Evolutionary conservation across 2,329 filamentous ascomycete genomes (phyloP), one percentile per base, ranked within the genome.

Genomic region (Tolypocladium cylindrosporum): DNA sequence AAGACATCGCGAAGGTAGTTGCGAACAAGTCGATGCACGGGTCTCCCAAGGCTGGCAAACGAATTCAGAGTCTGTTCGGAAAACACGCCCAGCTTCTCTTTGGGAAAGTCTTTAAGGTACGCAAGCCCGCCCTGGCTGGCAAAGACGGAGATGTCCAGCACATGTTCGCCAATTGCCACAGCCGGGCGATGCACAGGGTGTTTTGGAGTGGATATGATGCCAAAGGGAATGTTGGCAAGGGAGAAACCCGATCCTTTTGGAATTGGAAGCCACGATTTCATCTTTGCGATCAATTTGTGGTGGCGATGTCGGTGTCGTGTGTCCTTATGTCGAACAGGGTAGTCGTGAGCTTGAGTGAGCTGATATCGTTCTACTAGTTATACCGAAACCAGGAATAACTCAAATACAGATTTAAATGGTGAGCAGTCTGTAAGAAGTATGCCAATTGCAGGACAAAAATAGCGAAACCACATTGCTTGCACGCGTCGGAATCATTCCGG

Each of bases 161-260:
- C 88, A 70, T 89, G 76, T 36, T 86, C 80, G 54, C 89, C 90
- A 64, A 94, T 88, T 9, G 88, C 88, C 59, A 89, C 74, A 19
- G 88, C 89, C 10, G 85, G 80, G 34, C 85, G 85, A 1, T 79
- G 87, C 37, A 77, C 77, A 9, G 77, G 65, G 59, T 82, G 77
- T 6, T 76, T 71, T 2, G 77, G 62, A 0, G 87, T 87, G 34
- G 85, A 87, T 68, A 94, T 90, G 74, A 94, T 85, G 66, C 90
- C 90, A 67, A 93, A 93, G 1, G 90, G 90, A 57, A 94, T 87
- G 69, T 94, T 94, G 66, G 86, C 84, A 54, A 93, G 75, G 7
- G 89, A 90, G 73, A 91, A 92, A 64, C 63, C 61, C 10, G 64
- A 66, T 34, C 61, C 62, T 9, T 60, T 57, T 13, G 64, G 58